phyloP scores from a whole-genome alignment of 2,329 filamentous ascomycete genomes.

The Diplodia corticola region DNA sequence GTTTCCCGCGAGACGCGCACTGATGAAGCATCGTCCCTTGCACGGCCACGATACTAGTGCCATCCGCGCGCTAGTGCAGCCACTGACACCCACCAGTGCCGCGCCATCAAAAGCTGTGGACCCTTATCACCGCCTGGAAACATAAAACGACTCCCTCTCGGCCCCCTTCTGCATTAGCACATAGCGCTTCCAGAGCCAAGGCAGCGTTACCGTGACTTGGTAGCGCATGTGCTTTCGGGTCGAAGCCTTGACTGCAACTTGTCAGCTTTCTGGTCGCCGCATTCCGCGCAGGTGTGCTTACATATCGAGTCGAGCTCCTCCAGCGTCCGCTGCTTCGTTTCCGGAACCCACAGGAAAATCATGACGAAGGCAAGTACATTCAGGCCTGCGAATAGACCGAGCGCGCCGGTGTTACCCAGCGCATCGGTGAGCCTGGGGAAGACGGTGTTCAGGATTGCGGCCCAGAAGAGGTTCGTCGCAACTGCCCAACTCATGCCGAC shows the following conservation, averaged over 20 bases:
- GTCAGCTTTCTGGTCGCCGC: neutral
- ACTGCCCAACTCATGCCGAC: constrained; percentile 46
- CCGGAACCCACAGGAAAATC: constrained; percentile 36
- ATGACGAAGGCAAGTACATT: constrained; percentile 33
- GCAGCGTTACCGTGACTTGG: constrained; percentile 28
- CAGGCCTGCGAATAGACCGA: constrained; percentile 42
- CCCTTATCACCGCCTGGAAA: constrained; percentile 14
- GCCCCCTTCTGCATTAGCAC: constrained; percentile 7
- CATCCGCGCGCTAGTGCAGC: neutral
- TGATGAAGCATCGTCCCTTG: neutral
- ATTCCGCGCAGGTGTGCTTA: neutral
- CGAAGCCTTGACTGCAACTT: constrained; percentile 41
- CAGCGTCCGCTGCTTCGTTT: constrained; percentile 36
- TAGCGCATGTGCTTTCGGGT: constrained; percentile 44
- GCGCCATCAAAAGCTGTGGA: neutral
- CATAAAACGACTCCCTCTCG: constrained; percentile 13
- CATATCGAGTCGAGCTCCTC: constrained; percentile 37
- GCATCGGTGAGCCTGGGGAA: constrained; percentile 41
- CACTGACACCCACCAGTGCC: constrained; percentile 11
- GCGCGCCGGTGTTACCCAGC: constrained; percentile 40
- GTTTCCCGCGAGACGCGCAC: neutral
- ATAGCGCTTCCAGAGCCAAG: constrained; percentile 19
- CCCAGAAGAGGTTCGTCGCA: constrained; percentile 44
- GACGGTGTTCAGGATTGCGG: constrained; percentile 41
- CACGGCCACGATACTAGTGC: neutral